Conservation (phyloP, 768 basidiomycete genomes). For the Multifurca ochricompacta region DNA sequence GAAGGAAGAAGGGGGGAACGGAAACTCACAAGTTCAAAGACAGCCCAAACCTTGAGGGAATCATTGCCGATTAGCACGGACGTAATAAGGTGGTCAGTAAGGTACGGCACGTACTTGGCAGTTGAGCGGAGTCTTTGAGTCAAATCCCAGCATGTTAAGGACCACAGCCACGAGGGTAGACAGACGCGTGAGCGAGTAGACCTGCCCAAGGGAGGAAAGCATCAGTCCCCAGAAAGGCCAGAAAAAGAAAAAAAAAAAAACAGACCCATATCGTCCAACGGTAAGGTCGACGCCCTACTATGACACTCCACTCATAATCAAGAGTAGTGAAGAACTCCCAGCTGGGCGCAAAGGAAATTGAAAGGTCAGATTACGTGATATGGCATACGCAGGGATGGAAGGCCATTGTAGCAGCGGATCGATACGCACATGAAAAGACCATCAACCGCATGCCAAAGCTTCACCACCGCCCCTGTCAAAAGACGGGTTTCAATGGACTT, state of each 20-base stretch:
- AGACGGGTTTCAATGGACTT: neutral
- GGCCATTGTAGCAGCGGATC: no score
- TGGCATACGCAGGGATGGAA: no score
- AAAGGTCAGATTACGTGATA: neutral
- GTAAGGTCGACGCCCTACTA: constrained; percentile 4
- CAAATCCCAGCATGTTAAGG: neutral
- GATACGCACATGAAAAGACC: constrained; percentile 9
- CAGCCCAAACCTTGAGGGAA: neutral
- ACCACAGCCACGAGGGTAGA: neutral
- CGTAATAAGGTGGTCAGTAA: no score
- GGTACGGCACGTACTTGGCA: constrained; percentile 1
- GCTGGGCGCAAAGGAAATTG: neutral
- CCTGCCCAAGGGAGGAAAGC: neutral
- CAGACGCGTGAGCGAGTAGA: constrained; percentile 5
- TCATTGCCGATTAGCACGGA: neutral
- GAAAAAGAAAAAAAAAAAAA: neutral
- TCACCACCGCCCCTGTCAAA: neutral
- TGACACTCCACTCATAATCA: neutral
- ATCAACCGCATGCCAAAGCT: constrained; percentile 2
- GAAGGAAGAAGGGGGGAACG: no score
- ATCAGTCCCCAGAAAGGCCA: no score
- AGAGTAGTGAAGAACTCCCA: constrained; percentile 1
- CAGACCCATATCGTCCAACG: constrained; percentile 7
- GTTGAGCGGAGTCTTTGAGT: neutral
- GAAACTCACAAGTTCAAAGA: neutral